A percentile compares a stretch with the other conserved stretches of the same genome.
Conservation (phyloP, 352 stramenopile species). For the Hyaloperonospora brassicae region DNA sequence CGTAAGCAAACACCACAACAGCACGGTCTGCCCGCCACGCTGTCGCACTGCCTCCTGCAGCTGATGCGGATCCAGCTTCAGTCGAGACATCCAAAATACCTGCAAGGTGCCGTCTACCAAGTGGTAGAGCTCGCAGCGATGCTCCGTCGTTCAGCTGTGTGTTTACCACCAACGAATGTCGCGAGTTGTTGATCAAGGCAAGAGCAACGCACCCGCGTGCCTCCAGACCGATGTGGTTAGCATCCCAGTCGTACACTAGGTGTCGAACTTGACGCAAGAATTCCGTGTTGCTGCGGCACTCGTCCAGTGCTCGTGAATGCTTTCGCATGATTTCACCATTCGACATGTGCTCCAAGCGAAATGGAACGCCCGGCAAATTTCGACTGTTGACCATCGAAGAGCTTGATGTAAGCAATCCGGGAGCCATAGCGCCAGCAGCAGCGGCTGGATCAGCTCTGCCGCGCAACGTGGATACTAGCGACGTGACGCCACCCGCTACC, state of each 20-base stretch:
- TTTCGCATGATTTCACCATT: conserved; percentile 71
- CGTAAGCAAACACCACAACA: conserved; percentile 74
- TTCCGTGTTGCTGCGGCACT: conserved; percentile 40
- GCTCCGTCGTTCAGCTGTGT: conserved; percentile 65
- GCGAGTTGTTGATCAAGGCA: conserved; percentile 72
- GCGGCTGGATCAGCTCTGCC: conserved; percentile 63
- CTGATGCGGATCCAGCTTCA: conserved; percentile 5
- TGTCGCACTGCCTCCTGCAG: conserved; percentile 20
- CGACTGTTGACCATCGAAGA: conserved; percentile 12
- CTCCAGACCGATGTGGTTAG: conserved; percentile 75
- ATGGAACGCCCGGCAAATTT: conserved; percentile 17
- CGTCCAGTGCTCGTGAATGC: conserved; percentile 44
- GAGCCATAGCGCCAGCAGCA: conserved; percentile 18
- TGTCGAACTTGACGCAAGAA: conserved; percentile 64
- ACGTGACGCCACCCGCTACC: conserved; percentile 67
- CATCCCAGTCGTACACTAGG: conserved; percentile 80
- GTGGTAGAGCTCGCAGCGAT: conserved; percentile 56
- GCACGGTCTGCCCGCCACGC: conserved; percentile 56
- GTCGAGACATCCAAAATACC: conserved; percentile 29
- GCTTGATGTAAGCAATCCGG: conserved; percentile 27
- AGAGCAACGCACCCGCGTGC: conserved; percentile 68
- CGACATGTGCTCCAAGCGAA: conserved; percentile 63
- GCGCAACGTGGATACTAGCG: conserved; percentile 69
- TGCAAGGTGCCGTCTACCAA: conserved; percentile 45
- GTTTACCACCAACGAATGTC: conserved; percentile 64